phyloP scores from a whole-genome alignment of 208 protist genomes.

The Balamuthia mandrillaris region DNA sequence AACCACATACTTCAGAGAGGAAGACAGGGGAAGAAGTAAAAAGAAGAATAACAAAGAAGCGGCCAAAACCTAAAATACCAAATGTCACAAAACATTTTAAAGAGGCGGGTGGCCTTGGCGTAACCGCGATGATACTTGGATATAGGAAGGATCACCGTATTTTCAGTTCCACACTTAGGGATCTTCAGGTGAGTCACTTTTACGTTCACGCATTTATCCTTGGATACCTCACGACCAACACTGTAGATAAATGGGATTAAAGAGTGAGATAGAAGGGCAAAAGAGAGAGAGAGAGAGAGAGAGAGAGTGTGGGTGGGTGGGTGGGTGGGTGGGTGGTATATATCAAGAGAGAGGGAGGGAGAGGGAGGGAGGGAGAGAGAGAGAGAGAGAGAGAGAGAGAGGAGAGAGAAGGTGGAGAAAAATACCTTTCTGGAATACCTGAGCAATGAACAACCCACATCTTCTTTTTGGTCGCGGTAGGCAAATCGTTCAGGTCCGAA shows the following conservation, averaged over 20 bases:
- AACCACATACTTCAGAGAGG: too few relatives aligned
- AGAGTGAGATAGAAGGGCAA: too few relatives aligned
- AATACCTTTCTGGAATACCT: neutral
- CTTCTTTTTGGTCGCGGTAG: conserved; percentile 42
- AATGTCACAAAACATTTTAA: neutral
- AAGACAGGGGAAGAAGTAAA: too few relatives aligned
- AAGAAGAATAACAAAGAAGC: too few relatives aligned
- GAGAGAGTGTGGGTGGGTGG: too few relatives aligned
- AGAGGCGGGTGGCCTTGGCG: neutral
- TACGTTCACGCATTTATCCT: neutral
- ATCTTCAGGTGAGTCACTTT: neutral
- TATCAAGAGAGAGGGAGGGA: too few relatives aligned
- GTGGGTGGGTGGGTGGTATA: too few relatives aligned
- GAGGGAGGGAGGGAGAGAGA: too few relatives aligned
- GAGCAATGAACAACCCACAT: conserved; percentile 47
- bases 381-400: too few relatives aligned
- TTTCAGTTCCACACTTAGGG: neutral
- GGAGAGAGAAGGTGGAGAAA: too few relatives aligned
- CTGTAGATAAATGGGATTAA: too few relatives aligned
- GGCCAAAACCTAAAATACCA: conserved; percentile 15
- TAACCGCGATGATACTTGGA: neutral
- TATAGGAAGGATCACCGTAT: neutral
- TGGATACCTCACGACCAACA: neutral
- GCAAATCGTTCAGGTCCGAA: conserved; percentile 37
- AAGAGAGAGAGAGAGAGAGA: too few relatives aligned